A percentile compares a stretch with the other conserved stretches of the same genome.
These are phyloP conservation scores for Chernovozyma aurita DNA, from an alignment of 1,139 yeast species.

Conservation along the genomic window DNA sequence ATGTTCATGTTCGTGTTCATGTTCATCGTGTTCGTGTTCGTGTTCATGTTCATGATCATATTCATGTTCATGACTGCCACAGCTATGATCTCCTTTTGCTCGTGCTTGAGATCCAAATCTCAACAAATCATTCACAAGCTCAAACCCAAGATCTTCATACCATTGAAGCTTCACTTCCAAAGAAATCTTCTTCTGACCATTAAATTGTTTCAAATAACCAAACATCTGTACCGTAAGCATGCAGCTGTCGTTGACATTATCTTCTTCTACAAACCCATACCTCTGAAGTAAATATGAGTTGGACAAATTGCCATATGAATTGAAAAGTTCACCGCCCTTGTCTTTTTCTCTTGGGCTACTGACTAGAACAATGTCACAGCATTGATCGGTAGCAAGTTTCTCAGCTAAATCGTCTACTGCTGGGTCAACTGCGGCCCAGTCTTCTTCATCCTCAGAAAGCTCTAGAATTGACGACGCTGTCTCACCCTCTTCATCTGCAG, in stretches of 20 bases:
- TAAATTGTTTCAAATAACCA: slow-evolving; percentile 31
- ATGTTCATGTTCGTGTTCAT: slow-evolving; percentile 13
- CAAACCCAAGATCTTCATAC: slow-evolving; percentile 58
- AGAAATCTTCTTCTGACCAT: slow-evolving; percentile 23
- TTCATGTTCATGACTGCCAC: slow-evolving; percentile 3
- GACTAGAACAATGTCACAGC: slow-evolving; percentile 51
- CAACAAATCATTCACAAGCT: slow-evolving; percentile 34
- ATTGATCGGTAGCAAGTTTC: slow-evolving; percentile 27
- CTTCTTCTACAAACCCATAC: slow-evolving; percentile 65
- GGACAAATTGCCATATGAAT: slow-evolving; percentile 67
- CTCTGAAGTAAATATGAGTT: slow-evolving; percentile 65
- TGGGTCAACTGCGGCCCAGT: slow-evolving; percentile 16
- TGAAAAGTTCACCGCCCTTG: slow-evolving; percentile 52
- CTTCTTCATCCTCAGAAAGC: slow-evolving; percentile 26
- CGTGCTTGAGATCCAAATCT: slow-evolving; percentile 11
- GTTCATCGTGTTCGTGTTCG: slow-evolving; percentile 14
- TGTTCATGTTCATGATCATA: slow-evolving; percentile 6
- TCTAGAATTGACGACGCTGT: slow-evolving; percentile 29
- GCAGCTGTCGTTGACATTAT: slow-evolving; percentile 56
- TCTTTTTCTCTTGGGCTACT: too few species aligned
- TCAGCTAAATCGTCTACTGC: slow-evolving; percentile 22
- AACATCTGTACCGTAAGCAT: slow-evolving; percentile 52
- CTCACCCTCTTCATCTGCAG: slow-evolving; percentile 10
- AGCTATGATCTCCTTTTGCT: slow-evolving; percentile 10
- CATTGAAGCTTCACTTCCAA: slow-evolving; percentile 49